Evolutionary conservation across 2,329 filamentous ascomycete species (phyloP).

Genomic region (Rutstroemia sp.): DNA sequence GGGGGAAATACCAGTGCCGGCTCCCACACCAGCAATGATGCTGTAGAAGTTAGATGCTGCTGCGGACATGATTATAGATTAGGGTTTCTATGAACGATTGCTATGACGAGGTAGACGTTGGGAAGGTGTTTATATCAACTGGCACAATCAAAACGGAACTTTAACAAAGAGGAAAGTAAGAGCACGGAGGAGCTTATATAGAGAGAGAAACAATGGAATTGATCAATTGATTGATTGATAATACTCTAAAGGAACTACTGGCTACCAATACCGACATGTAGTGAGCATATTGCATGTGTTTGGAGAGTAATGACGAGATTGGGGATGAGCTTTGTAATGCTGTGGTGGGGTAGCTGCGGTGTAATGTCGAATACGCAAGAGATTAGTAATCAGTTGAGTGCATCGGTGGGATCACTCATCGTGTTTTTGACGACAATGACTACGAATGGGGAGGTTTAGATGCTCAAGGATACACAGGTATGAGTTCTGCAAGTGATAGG

Average conservation of each 20-base stretch:
- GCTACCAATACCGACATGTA: too few species aligned
- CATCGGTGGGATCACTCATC: not conserved
- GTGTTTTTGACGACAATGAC: too few species aligned
- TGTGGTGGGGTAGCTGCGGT: not conserved
- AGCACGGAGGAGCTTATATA: not conserved
- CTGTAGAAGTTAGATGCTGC: conserved; percentile 48
- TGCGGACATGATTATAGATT: not conserved
- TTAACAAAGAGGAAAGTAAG: not conserved
- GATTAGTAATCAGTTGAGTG: not conserved
- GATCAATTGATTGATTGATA: conserved; percentile 10
- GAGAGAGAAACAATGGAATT: not conserved
- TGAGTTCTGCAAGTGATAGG: not conserved
- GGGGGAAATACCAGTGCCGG: conserved; percentile 46
- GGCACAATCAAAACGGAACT: not conserved
- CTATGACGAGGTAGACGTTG: not conserved
- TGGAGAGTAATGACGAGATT: conserved; percentile 3
- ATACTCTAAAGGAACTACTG: conserved; percentile 1
- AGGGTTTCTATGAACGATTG: not conserved
- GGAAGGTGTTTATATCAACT: not conserved
- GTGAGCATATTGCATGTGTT: conserved; percentile 1
- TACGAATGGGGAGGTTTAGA: too few species aligned
- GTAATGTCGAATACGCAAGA: not conserved
- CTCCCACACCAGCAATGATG: conserved; percentile 64
- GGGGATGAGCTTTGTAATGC: not conserved
- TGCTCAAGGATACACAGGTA: too few species aligned